Conservation (phyloP, 2,329 filamentous ascomycete species). For the Cytospora schulzeri region DNA sequence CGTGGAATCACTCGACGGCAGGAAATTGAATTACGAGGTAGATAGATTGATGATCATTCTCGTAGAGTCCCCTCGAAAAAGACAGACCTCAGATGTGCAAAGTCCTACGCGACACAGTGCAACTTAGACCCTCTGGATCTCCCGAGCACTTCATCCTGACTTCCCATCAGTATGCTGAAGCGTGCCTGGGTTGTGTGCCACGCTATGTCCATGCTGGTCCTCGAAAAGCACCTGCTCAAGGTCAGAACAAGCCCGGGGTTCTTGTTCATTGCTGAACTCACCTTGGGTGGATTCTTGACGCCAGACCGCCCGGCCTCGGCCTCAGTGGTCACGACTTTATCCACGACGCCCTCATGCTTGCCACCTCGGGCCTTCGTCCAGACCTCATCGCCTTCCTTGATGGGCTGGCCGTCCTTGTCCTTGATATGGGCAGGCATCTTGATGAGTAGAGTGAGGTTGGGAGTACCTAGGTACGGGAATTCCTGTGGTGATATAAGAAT, state of each 20-base stretch:
- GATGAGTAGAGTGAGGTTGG: not conserved
- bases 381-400: constrained; percentile 43
- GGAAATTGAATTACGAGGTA: no score
- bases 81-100: no score
- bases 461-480: not conserved
- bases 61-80: no score
- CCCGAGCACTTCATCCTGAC: not conserved
- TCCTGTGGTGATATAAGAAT: no score
- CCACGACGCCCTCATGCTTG: constrained; percentile 42
- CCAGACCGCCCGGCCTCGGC: constrained; percentile 35
- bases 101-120: not conserved
- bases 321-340: constrained; percentile 40
- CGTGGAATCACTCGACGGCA: no score
- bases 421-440: constrained; percentile 26
- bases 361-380: constrained; percentile 44
- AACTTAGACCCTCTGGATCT: not conserved
- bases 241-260: constrained; percentile 31
- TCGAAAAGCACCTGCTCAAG: constrained; percentile 39
- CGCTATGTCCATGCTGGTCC: constrained; percentile 43
- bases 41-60: no score
- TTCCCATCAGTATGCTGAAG: constrained; percentile 32
- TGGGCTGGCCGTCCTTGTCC: constrained; percentile 42
- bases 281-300: not conserved
- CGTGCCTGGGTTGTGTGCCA: constrained; percentile 43
- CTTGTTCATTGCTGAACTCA: constrained; percentile 21